Base-by-base conservation (phyloP, 2,329 filamentous ascomycete species). In the Drechmeria coniospora region DNA sequence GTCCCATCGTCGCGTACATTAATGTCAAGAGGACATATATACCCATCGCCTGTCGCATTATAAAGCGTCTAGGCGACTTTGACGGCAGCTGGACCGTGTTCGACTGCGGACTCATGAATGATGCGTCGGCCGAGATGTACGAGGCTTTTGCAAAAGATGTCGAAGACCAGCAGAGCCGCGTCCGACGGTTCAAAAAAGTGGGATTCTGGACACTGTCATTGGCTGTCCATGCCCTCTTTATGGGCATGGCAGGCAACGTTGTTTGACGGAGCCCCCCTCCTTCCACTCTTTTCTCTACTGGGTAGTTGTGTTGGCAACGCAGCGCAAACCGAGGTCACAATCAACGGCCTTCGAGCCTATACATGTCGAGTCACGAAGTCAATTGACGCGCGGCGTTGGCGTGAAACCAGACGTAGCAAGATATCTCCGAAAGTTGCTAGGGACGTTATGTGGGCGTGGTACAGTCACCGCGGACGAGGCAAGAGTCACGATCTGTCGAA, bases 1-100 rank as follows among this genome's bases (percentile, higher is more conserved):
- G 90, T 4, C 90, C 90, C 11, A 98, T 98, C 35, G 86, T 98
- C 22, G 90, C 90, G 6, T 98, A 95, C 51, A 95, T 98, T 55
- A 98, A 98, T 54, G 81, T 83, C 23, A 82, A 84, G 50, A 78
- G 77, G 46, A 92, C 87, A 0, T 95, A 93, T 46, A 95, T 98
- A 23, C 90, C 90, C 15, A 83, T 98, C 43, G 80, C 78, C 42
- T 95, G 90, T 56, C 79, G 87, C 34, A 81, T 98, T 26, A 83
- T 95, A 37, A 98, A 98, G 59, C 74, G 75, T 6, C 68, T 75
- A 12, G 68, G 68, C 33, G 90, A 98, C 49, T 98, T 98, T 45
- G 82, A 95, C 50, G 90, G 90, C 19, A 81, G 79, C 41, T 95
- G 90, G 90, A 87, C 86, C 4, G 67, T 92, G 16, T 95, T 80